phyloP scores from a whole-genome alignment of 2,329 filamentous ascomycete species.

The Amauroascus niger region DNA sequence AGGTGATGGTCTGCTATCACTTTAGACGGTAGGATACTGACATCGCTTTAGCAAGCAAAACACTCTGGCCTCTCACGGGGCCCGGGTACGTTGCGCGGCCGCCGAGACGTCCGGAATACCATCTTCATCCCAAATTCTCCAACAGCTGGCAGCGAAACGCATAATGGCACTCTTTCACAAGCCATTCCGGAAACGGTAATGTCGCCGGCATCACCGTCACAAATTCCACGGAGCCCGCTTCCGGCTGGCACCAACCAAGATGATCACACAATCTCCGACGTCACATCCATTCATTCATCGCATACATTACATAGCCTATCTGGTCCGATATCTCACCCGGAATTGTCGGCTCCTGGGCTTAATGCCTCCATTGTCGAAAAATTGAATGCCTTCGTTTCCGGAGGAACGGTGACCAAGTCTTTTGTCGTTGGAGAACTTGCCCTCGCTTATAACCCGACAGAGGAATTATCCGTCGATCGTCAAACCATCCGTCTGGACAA shows the following conservation, averaged over 20 bases:
- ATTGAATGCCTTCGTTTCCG: slow-evolving; percentile 73
- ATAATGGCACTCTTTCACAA: slow-evolving; percentile 25
- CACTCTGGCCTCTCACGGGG: slow-evolving; percentile 52
- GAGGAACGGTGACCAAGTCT: slow-evolving; percentile 59
- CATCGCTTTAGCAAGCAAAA: slow-evolving; percentile 33
- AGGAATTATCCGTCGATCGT: slow-evolving; percentile 26
- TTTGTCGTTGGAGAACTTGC: slow-evolving; percentile 83
- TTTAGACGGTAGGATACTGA: slow-evolving; percentile 16
- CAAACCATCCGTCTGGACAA: slow-evolving; percentile 77
- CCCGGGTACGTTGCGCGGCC: slow-evolving; percentile 69
- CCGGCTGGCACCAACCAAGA: slow-evolving; percentile 48
- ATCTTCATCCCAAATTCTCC: slow-evolving; percentile 58
- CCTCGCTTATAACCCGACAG: slow-evolving; percentile 58
- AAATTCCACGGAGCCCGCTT: slow-evolving; percentile 29
- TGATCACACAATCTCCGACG: slow-evolving; percentile 67
- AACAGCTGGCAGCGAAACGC: slow-evolving; percentile 29
- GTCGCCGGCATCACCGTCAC: slow-evolving; percentile 26
- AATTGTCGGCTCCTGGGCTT: slow-evolving; percentile 67
- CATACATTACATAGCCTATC: slow-evolving; percentile 64
- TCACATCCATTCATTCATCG: slow-evolving; percentile 81
- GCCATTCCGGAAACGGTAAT: slow-evolving; percentile 21
- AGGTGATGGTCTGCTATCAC: not conserved
- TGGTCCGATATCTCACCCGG: slow-evolving; percentile 66
- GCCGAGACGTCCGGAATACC: slow-evolving; percentile 84
- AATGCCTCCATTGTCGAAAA: slow-evolving; percentile 87